Evolutionary conservation across 2,329 filamentous ascomycete genomes (phyloP).

Genomic region (Fusarium acutatum): DNA sequence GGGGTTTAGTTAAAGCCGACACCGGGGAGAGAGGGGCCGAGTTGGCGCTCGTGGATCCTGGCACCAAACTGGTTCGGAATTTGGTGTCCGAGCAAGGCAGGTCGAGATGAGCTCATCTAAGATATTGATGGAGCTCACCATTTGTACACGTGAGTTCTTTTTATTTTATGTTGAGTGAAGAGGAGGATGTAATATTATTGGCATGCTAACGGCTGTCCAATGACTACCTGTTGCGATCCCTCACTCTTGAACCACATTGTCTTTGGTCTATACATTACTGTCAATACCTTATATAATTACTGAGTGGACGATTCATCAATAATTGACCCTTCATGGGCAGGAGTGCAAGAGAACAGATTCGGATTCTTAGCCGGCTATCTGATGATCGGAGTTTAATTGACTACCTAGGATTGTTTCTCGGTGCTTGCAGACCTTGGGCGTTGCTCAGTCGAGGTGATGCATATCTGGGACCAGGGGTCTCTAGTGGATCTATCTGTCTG

Average conservation of each 20-base stretch:
- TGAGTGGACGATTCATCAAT: slow-evolving; percentile 1
- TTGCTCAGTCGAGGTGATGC: slow-evolving; percentile 28
- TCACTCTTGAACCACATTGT: not conserved
- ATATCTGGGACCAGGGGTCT: slow-evolving; percentile 2
- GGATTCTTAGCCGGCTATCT: not conserved
- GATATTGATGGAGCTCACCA: not conserved
- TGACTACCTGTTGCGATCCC: not conserved
- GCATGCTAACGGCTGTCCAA: not conserved
- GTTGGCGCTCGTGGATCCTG: slow-evolving; percentile 23
- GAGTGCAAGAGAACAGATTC: not conserved
- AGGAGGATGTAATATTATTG: not conserved
- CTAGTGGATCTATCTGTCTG: slow-evolving; percentile 16
- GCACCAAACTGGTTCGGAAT: slow-evolving; percentile 27
- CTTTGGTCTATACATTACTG: not conserved
- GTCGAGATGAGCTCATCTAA: not conserved
- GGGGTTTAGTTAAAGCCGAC: slow-evolving; percentile 33
- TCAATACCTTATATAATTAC: not conserved
- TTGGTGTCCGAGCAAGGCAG: slow-evolving; percentile 31
- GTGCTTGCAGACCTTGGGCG: slow-evolving; percentile 18
- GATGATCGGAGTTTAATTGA: slow-evolving; percentile 12
- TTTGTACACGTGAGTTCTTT: not conserved
- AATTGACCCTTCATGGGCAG: not conserved
- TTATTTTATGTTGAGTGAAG: not conserved
- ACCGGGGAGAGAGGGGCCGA: slow-evolving; percentile 39
- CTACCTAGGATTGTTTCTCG: not conserved